Percentiles rank a stretch among this genome's conserved stretches.
phyloP scores from a whole-genome alignment of 148 eudicot species.

The Camellia japonica region DNA sequence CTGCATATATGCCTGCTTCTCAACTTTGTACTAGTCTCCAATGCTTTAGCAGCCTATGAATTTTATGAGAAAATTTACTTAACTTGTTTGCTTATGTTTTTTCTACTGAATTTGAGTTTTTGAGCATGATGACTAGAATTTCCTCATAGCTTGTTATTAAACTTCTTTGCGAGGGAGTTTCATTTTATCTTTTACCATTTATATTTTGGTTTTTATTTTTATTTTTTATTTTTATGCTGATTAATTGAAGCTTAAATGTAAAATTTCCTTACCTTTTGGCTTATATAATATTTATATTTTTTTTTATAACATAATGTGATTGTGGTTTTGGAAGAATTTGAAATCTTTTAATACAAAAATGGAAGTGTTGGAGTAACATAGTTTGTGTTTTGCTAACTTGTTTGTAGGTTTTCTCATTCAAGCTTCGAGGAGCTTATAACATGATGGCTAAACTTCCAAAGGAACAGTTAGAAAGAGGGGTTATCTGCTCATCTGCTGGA shows the following conservation, averaged over 20 bases:
- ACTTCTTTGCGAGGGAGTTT: neutral
- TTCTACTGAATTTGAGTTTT: neutral
- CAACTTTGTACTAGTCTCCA: neutral
- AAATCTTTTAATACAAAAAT: neutral
- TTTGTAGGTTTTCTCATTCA: conserved; percentile 88
- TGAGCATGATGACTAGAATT: neutral
- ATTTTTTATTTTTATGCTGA: neutral
- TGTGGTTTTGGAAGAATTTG: neutral
- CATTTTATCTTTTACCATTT: no score
- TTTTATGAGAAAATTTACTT: neutral
- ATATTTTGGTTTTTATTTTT: neutral
- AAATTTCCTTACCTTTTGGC: neutral
- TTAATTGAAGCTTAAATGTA: neutral
- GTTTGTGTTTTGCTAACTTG: neutral
- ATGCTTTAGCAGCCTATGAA: neutral
- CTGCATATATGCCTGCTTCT: neutral
- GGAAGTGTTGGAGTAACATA: neutral
- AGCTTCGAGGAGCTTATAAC: conserved; percentile 93
- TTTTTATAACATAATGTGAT: neutral
- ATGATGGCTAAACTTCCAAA: conserved; percentile 91
- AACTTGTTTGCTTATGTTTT: neutral
- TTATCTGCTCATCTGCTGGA: conserved; percentile 97
- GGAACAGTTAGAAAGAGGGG: conserved; percentile 75
- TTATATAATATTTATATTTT: neutral
- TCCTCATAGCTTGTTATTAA: neutral